Percentiles rank a stretch among this genome's conserved stretches.
Conservation (phyloP, 2,329 filamentous ascomycete species). For the Colletotrichum falcatum region DNA sequence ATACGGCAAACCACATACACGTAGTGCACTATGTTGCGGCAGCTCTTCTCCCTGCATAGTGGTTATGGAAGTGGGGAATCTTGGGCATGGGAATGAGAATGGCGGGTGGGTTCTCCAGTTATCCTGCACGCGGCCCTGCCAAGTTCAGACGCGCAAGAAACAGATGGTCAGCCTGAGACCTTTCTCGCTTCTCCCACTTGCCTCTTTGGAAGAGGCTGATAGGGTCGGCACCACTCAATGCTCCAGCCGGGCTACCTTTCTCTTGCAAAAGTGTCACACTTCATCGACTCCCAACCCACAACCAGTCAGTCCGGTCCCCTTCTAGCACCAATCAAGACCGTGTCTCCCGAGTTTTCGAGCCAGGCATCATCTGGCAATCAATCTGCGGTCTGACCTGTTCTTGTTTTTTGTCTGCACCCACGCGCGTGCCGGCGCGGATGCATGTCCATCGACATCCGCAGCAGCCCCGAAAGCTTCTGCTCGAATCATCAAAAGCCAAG, state of each 20-base stretch:
- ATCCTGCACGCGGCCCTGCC: constrained; percentile 26
- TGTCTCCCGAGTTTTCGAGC: constrained; percentile 15
- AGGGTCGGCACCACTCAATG: constrained; percentile 8
- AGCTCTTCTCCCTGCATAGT: constrained; percentile 21
- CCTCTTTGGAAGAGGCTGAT: not conserved
- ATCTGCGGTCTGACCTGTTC: constrained; percentile 37
- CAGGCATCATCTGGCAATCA: constrained; percentile 38
- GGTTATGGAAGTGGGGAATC: constrained; percentile 15
- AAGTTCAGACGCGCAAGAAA: constrained; percentile 26
- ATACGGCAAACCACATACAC: no score
- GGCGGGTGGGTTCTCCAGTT: constrained; percentile 32
- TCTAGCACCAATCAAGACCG: constrained; percentile 32
- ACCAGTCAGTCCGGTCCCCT: not conserved
- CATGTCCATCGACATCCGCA: constrained; percentile 9
- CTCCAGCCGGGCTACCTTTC: constrained; percentile 23
- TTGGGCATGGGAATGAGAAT: constrained; percentile 32
- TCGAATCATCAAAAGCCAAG: constrained; percentile 17
- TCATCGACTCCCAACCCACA: constrained; percentile 32
- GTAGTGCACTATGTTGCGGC: constrained; percentile 31
- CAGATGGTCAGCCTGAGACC: constrained; percentile 17
- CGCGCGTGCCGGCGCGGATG: constrained; percentile 13
- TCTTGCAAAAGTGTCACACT: constrained; percentile 30
- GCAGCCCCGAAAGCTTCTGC: constrained; percentile 24
- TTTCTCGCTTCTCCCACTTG: not conserved
- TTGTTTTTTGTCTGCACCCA: constrained; percentile 18